Evolutionary conservation across 2,329 filamentous ascomycete genomes (phyloP).

Genomic region (Hyphodiscus sp.): DNA sequence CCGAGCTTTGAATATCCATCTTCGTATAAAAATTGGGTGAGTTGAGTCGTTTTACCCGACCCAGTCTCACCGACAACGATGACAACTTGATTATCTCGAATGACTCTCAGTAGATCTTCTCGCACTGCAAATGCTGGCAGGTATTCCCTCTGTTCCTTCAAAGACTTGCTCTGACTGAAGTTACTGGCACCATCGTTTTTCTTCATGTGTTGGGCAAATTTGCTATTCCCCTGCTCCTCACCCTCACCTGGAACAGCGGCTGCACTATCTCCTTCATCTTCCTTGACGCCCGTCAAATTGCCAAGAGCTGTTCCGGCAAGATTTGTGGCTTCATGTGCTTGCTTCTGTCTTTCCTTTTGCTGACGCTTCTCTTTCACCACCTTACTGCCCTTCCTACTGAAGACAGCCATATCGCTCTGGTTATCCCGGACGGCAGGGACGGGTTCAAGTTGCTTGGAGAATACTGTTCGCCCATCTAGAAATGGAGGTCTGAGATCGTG

Average conservation of each 20-base stretch:
- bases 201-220: conserved; percentile 88
- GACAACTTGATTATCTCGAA: conserved; percentile 93
- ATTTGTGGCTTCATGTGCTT: conserved; percentile 91
- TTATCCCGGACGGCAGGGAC: conserved; percentile 87
- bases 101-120: conserved; percentile 85
- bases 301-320: conserved; percentile 86
- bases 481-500: conserved; percentile 94
- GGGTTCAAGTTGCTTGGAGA: conserved; percentile 94
- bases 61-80: conserved; percentile 97
- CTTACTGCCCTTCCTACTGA: conserved; percentile 88
- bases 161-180: conserved; percentile 87
- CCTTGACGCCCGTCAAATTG: conserved; percentile 92
- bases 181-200: conserved; percentile 79
- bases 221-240: conserved; percentile 57
- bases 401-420: conserved; percentile 98
- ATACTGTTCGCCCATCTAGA: conserved; percentile 87
- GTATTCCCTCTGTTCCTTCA: conserved; percentile 87
- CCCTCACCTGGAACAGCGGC: conserved; percentile 69
- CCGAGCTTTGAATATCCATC: conserved; percentile 85
- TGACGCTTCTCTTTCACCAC: conserved; percentile 88
- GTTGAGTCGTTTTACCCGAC: conserved; percentile 93
- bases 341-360: conserved; percentile 86
- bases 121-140: conserved; percentile 93
- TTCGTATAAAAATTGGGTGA: conserved; percentile 93
- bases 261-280: conserved; percentile 87